These are phyloP conservation scores for Lanzia echinophila DNA, from an alignment of 2,329 filamentous ascomycete species.

Conservation along the genomic window DNA sequence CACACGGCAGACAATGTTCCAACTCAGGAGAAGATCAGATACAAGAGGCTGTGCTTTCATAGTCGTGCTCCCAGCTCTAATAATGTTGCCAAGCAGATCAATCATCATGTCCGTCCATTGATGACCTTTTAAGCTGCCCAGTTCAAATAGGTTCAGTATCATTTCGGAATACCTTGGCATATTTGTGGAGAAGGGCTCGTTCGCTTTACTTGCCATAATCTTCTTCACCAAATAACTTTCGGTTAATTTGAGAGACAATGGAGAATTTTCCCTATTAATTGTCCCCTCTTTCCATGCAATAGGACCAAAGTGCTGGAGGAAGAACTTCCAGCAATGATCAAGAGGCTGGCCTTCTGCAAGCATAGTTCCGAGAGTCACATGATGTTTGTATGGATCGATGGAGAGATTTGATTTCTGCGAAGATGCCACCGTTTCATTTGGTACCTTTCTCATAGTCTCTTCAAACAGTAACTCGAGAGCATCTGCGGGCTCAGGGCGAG, in stretches of 20 bases:
- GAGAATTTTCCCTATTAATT: conserved; percentile 11
- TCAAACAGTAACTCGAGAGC: conserved; percentile 30
- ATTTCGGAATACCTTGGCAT: conserved; percentile 27
- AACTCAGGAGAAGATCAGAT: conserved; percentile 26
- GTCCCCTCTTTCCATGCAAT: conserved; percentile 13
- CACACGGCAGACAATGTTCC: conserved; percentile 26
- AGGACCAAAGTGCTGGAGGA: conserved; percentile 28
- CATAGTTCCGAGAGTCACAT: conserved; percentile 24
- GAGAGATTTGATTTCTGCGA: conserved; percentile 5
- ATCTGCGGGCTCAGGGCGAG: conserved; percentile 17
- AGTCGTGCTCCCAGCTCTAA: neutral
- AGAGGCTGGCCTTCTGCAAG: conserved; percentile 16
- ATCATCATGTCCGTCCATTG: conserved; percentile 26
- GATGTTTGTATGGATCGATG: conserved; percentile 25
- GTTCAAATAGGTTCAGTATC: conserved; percentile 18
- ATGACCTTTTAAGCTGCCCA: conserved; percentile 20
- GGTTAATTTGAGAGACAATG: conserved; percentile 16
- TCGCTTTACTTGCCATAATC: conserved; percentile 19
- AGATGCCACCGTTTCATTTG: neutral
- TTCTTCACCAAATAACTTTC: conserved; percentile 16
- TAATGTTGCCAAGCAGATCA: conserved; percentile 19
- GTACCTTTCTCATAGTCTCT: conserved; percentile 17
- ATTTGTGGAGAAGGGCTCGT: conserved; percentile 16
- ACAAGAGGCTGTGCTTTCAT: conserved; percentile 12
- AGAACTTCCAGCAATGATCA: conserved; percentile 27